Percentiles rank a stretch among this genome's conserved stretches.
Evolutionary conservation across 192 early-diverging fungal species (phyloP).

Genomic region (Coemansia brasiliensis): DNA sequence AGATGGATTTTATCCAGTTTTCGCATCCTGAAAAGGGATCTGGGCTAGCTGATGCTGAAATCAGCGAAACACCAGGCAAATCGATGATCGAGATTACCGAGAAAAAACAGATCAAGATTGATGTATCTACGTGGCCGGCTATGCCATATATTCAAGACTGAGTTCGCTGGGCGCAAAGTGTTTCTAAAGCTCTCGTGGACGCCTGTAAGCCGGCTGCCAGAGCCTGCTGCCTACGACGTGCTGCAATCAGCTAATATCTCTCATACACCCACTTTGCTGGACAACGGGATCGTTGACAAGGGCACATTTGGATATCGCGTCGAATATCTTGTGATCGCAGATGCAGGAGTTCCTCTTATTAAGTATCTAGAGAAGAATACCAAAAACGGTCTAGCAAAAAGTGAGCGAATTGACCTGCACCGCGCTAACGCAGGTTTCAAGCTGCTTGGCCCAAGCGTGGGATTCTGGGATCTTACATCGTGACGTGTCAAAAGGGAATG

Average conservation of each 20-base stretch:
- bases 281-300: background rate
- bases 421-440: background rate
- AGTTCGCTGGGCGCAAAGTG: no score
- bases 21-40: no score
- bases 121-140: no score
- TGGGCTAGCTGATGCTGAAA: no score
- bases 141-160: no score
- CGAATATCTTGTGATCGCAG: constrained; percentile 3
- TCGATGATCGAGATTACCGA: no score
- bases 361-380: no score
- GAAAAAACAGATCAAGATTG: no score
- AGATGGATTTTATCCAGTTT: no score
- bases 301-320: constrained; percentile 11
- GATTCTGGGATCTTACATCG: background rate
- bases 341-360: background rate
- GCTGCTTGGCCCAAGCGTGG: background rate
- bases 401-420: no score
- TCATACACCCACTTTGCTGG: background rate
- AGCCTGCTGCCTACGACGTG: background rate
- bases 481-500: background rate
- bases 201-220: constrained; percentile 1
- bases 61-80: no score
- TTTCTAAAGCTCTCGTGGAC: constrained; percentile 1
- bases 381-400: no score
- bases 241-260: background rate